Base-by-base conservation (phyloP, 371 early-diverging fungal species). In the Mucor sp. region DNA sequence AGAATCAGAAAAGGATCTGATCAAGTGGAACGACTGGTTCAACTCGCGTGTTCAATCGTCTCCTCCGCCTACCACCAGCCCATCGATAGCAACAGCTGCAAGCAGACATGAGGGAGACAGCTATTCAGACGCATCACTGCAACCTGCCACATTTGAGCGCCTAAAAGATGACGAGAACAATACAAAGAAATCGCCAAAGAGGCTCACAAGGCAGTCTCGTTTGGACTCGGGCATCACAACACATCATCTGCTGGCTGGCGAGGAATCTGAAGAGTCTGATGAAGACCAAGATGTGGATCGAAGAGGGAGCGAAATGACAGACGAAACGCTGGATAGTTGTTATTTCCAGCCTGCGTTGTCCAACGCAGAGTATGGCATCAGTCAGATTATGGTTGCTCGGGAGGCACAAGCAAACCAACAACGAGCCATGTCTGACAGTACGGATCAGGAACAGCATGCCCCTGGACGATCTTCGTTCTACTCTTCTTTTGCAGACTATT, bases 21-120 rank as follows among this genome's bases (percentile, higher is more conserved):
- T 78, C 44, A 69, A 80, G 33, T 87, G 88, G 88, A 65, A 69
- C 17, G 60, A 66, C 15, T 74, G 77, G 75, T 77, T 82, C 58
- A 82, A 82, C 32, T 63, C 35, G 8, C 21, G 43, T 5, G 8
- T 53, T 23, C 21, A 50, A 17, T 27, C 56, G 4, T 30, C 56
- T 32, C n/a, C 56, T 32, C 8, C 56, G 15, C 30, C 30, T 30
- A 56, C 56, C 1, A 32, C 32, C 2, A 17, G n/a, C 2, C 17
- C 15, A 41, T 43, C 63, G 0, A 30, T 25, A 50, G 11, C 50
- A 12, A 12, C 25, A 50, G 21, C 25, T 50, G 1, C 32, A 15
- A 57, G 12, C 25, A 50, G 12, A 23, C n/a, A 47, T 7, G 30
- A 62, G 23, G 47, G 33, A 19, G 50, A 33, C 2, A 19, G 30